Percentiles rank a stretch among this genome's conserved stretches.
These are phyloP conservation scores for Pythium brassicae DNA, from an alignment of 352 stramenopile species.

Conservation along the genomic window DNA sequence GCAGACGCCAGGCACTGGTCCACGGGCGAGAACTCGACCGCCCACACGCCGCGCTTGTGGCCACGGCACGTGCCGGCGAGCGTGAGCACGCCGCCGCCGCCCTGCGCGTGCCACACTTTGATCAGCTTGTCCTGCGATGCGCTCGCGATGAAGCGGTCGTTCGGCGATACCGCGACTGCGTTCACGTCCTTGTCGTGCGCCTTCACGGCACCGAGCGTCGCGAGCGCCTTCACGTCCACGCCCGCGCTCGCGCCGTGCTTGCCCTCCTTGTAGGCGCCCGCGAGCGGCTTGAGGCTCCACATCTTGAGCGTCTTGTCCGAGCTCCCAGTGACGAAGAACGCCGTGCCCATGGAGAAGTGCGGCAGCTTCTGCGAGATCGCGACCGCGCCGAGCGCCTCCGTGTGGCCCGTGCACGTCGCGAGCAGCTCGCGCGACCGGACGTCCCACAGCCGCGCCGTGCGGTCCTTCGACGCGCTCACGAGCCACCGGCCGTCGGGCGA, in stretches of 20 bases:
- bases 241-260: conserved; percentile 23
- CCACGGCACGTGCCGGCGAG: conserved; percentile 92
- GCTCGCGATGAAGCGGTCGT: conserved; percentile 96
- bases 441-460: conserved; percentile 91
- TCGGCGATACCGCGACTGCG: conserved; percentile 91
- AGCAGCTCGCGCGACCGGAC: conserved; percentile 72
- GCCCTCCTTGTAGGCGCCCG: conserved; percentile 33
- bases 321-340: conserved; percentile 96
- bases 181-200: conserved; percentile 98
- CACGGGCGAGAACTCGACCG: conserved; percentile 95
- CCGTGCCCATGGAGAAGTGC: conserved; percentile 68
- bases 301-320: conserved; percentile 97
- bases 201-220: conserved; percentile 65
- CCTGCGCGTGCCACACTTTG: conserved; percentile 93
- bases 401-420: conserved; percentile 90
- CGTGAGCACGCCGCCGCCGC: conserved; percentile 67
- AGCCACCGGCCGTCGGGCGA: conserved; percentile 86
- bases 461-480: conserved; percentile 94
- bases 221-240: conserved; percentile 45
- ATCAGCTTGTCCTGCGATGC: conserved; percentile 98
- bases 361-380: conserved; percentile 87
- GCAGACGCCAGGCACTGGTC: conserved; percentile 95
- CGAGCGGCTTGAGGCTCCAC: conserved; percentile 90
- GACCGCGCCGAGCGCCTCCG: conserved; percentile 91
- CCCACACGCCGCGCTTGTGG: conserved; percentile 98